Conservation (phyloP, 2,329 filamentous ascomycete species). For the Sporothrix brunneoviolacea region DNA sequence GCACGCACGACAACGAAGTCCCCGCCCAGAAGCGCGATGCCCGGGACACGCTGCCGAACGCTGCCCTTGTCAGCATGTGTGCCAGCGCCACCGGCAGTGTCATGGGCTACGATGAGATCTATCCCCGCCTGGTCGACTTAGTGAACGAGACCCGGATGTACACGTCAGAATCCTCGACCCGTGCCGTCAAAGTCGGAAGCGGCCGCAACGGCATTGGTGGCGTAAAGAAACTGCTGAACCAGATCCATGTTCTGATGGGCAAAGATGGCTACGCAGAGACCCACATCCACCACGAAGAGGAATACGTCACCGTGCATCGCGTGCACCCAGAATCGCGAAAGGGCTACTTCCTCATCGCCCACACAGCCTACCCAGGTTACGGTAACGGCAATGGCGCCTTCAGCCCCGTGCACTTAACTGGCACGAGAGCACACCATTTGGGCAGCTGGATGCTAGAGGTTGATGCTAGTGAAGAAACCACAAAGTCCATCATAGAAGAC, state of each 20-base stretch:
- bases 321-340: constrained; percentile 89
- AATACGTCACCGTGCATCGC: constrained; percentile 93
- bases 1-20: constrained; percentile 96
- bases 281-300: constrained; percentile 91
- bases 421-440: constrained; percentile 77
- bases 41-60: constrained; percentile 87
- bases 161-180: constrained; percentile 58
- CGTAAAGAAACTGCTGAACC: constrained; percentile 87
- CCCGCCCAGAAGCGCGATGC: constrained; percentile 93
- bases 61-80: constrained; percentile 93
- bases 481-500: constrained; percentile 58
- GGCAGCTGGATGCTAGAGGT: constrained; percentile 92
- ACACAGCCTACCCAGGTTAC: constrained; percentile 90
- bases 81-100: constrained; percentile 90
- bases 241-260: constrained; percentile 93
- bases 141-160: constrained; percentile 85
- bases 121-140: constrained; percentile 85
- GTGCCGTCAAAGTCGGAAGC: constrained; percentile 56
- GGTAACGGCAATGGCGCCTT: constrained; percentile 78
- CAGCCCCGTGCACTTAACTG: constrained; percentile 69
- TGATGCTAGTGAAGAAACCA: constrained; percentile 66
- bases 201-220: constrained; percentile 81
- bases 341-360: constrained; percentile 91
- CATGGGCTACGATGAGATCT: constrained; percentile 97
- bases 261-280: constrained; percentile 91